Conservation (phyloP, 495 filamentous ascomycete genomes). For the Filosporella fistucella region DNA sequence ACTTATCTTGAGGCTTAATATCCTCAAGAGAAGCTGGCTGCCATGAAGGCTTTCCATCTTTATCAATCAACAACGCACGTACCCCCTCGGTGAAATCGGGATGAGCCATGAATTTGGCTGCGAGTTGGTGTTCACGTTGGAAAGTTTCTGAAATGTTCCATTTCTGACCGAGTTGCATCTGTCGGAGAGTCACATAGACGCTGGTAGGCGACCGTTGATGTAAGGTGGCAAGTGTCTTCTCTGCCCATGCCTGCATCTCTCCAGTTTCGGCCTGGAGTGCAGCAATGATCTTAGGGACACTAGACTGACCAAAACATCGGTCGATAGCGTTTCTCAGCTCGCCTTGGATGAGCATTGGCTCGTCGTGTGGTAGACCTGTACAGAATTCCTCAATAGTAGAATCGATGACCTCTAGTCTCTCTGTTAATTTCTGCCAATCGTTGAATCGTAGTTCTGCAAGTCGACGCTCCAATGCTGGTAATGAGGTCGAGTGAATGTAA, state of each 20-base stretch:
- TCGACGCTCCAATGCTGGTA: constrained; percentile 75
- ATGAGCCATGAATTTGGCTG: constrained; percentile 76
- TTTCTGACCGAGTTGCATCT: constrained; percentile 66
- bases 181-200: constrained; percentile 73
- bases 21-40: constrained; percentile 63
- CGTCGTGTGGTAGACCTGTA: constrained; percentile 71
- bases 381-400: constrained; percentile 86
- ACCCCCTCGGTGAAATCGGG: constrained; percentile 89
- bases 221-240: constrained; percentile 65
- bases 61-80: constrained; percentile 64
- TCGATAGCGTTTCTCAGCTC: constrained; percentile 73
- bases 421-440: constrained; percentile 57
- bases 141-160: constrained; percentile 85
- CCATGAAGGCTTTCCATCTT: constrained; percentile 52
- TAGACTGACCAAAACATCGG: constrained; percentile 67
- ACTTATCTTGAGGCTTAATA: constrained; percentile 38
- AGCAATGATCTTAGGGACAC: constrained; percentile 61
- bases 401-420: constrained; percentile 69
- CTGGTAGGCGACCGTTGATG: constrained; percentile 74
- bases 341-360: constrained; percentile 60
- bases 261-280: constrained; percentile 57
- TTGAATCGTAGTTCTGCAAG: constrained; percentile 85
- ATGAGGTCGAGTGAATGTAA: constrained; percentile 83
- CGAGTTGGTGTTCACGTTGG: constrained; percentile 74
- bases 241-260: constrained; percentile 56